Percentiles rank a stretch among this genome's conserved stretches.
Conservation (phyloP, 371 early-diverging fungal species). For the Funneliformis caledonium region DNA sequence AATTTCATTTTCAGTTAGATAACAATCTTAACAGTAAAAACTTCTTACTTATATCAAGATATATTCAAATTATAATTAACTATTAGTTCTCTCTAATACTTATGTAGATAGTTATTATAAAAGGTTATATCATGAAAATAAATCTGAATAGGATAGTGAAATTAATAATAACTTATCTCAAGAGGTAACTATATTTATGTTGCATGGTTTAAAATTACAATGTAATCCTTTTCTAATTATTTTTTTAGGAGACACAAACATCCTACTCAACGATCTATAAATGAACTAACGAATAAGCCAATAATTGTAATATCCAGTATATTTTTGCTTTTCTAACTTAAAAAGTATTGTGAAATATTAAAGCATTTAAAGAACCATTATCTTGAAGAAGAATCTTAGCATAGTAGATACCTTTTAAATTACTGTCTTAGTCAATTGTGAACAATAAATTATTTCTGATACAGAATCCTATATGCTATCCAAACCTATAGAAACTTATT, state of each 20-base stretch:
- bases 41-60: constrained; percentile 10
- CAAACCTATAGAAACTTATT: neutral
- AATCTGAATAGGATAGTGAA: neutral
- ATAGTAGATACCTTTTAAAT: neutral
- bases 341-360: constrained; percentile 22
- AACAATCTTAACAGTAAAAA: neutral
- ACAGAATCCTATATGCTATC: constrained; percentile 6
- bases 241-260: neutral
- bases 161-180: neutral
- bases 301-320: constrained; percentile 2
- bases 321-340: neutral
- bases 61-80: constrained; percentile 13
- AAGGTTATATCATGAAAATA: neutral
- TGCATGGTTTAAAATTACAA: neutral
- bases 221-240: constrained; percentile 6
- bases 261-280: neutral
- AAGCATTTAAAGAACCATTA: constrained; percentile 3
- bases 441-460: neutral
- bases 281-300: neutral
- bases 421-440: neutral
- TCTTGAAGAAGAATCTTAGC: constrained; percentile 22
- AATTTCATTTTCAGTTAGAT: constrained; percentile 4
- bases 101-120: neutral
- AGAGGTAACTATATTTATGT: constrained; percentile 11
- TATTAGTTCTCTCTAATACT: constrained; percentile 3